These are phyloP conservation scores for Annulohypoxylon bovei DNA, from an alignment of 495 filamentous ascomycete genomes.

Conservation along the genomic window DNA sequence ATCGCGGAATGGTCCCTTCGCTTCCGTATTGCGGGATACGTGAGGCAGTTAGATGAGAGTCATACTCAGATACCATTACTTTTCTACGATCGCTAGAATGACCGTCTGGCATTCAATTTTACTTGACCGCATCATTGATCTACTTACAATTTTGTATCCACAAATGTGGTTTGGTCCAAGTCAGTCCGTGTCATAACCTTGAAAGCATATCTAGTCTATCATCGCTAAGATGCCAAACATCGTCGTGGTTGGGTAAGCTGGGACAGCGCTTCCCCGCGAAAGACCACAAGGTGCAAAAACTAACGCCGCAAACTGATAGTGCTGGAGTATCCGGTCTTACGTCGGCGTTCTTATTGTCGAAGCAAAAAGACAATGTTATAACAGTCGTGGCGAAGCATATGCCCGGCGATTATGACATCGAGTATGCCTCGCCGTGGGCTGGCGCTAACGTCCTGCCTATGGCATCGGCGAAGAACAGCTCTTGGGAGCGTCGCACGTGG, in stretches of 20 bases:
- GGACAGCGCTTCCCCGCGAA: slow-evolving; percentile 11
- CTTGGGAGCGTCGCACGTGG: slow-evolving; percentile 76
- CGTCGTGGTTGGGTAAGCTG: slow-evolving; percentile 70
- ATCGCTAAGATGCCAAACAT: slow-evolving; percentile 58
- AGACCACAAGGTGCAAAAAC: neutral
- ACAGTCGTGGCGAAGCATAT: slow-evolving; percentile 95
- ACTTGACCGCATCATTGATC: neutral
- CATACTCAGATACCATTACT: neutral
- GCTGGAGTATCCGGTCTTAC: slow-evolving; percentile 93
- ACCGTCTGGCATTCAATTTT: neutral
- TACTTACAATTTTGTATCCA: neutral
- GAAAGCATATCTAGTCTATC: neutral
- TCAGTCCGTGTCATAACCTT: neutral
- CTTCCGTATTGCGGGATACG: neutral
- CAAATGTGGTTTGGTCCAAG: neutral
- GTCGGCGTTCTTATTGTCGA: slow-evolving; percentile 84
- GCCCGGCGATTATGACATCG: slow-evolving; percentile 97
- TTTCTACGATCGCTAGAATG: neutral
- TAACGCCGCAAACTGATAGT: slow-evolving; percentile 56
- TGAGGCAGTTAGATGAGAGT: neutral
- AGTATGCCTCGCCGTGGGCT: slow-evolving; percentile 96
- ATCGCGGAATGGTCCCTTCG: neutral
- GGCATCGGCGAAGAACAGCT: slow-evolving; percentile 50
- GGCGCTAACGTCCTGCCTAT: slow-evolving; percentile 89
- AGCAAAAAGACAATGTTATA: slow-evolving; percentile 70